Evolutionary conservation across 805 yeast species (phyloP), one percentile per base, ranked within the genome.

Genomic region (Kuraishia piskuri): DNA sequence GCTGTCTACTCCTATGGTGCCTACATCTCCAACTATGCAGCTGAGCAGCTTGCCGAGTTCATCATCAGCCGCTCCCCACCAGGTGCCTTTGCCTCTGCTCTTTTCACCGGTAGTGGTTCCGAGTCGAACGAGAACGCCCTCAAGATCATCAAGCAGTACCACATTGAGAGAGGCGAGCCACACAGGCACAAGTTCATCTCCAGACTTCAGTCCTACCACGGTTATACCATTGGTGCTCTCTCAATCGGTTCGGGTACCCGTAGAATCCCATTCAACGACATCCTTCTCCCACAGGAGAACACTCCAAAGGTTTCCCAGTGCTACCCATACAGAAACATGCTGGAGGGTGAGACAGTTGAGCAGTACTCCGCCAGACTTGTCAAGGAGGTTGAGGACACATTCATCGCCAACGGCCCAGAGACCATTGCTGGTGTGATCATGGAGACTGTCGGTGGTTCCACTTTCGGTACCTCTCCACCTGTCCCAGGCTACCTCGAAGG

Each of bases 61-160:
- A 82, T 63, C 50, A 65, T 73, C 55, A 71, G 68, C 5, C 62
- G 65, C 48, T 69, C 76, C 19, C 75, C 75, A 53, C 59, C 67
- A 46, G 69, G 65, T 46, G 73, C 68, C 8, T 74, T 73, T 55
- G 58, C 65, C 2, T 67, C 75, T 23, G 78, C 74, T 14, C 55
- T 72, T 49, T 69, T 88, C 56, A 78, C 82, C 57, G 85, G 85
- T 59, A 80, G 88, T 1, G 95, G 95, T 52, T 77, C 90, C 21
- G 92, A 86, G 66, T 89, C 92, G 49, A 86, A 86, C 61, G 92
- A 86, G 63, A 89, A 88, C 36, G 90, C 90, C 3, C 66, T 86
- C 61, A 86, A 86, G 65, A 84, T 86, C 62, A 86, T 86, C 23
- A 68, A 70, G 58, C 80, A 76, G 61, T 76, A 76, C 58, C 72